Base-by-base conservation (phyloP, 2,329 filamentous ascomycete genomes). In the Lasiodiplodia sp. region DNA sequence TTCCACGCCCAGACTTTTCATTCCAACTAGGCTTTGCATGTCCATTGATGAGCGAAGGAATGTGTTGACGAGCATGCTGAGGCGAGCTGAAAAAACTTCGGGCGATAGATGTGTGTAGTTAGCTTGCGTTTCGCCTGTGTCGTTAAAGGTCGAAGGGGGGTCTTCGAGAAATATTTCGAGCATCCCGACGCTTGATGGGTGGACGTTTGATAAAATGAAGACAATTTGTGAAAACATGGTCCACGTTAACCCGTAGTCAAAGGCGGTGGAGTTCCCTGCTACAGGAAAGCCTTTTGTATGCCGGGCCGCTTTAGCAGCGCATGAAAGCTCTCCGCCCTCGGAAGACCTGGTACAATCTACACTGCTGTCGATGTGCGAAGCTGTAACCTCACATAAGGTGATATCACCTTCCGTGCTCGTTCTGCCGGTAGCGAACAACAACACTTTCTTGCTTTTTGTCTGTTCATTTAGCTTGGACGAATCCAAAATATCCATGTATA, bases 21-120 rank as follows among this genome's bases (percentile, higher is more conserved):
- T 58, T 12, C 51, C 62, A 18, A 67, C 53, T 11, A 52, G 53
- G 52, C 28, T 66, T 11, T n/a, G 31, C 31, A 55, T 67, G 28
- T 69, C 62, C 0, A 69, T 18, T 8, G 40, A 47, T 14, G 64
- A 44, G 7, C n/a, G 63, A 5, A 60, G 23, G 64, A 58, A 70
- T 4, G 71, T 73, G 65, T 73, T 71, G 47, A 72, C 58, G 2
- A 72, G 44, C 49, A 69, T 55, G 16, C 64, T 38, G 7, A 73
- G 67, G 23, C 70, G 69, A 5, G 53, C 55, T 56, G 40, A 21
- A 56, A 69, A 67, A 21, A 63, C 44, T 2, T 28, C 34, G 18
- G 58, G 8, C 12, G 53, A 28, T 14, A 62, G 4, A 14, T 52
- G 25, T 38, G 57, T 23, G 38, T 57, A 60, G 23, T 21, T 21